These are phyloP conservation scores for Phaeosphaeriaceae sp. DNA, from an alignment of 2,329 filamentous ascomycete genomes.

Conservation along the genomic window DNA sequence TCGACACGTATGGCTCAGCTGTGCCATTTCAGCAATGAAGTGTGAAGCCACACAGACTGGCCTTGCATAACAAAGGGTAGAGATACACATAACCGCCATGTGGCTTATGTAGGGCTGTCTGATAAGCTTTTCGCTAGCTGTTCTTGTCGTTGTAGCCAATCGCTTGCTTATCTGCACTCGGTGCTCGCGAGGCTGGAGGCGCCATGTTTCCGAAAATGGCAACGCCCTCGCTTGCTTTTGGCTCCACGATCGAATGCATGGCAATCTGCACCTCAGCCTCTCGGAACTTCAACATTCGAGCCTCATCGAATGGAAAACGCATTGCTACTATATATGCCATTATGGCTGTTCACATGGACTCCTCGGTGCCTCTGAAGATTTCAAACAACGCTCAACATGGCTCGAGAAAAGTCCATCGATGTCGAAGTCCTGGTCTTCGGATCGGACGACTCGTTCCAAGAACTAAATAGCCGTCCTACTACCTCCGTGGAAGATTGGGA, in stretches of 20 bases:
- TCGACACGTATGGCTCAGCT: slow-evolving; percentile 1
- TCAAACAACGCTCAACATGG: neutral
- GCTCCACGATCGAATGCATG: neutral
- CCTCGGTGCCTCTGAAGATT: neutral
- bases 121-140: slow-evolving; percentile 1
- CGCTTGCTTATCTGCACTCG: neutral
- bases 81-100: slow-evolving; percentile 4
- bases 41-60: neutral
- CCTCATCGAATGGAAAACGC: neutral
- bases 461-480: neutral
- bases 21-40: neutral
- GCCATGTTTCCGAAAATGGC: neutral
- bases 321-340: neutral
- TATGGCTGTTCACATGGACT: neutral
- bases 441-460: neutral
- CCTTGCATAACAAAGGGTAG: neutral
- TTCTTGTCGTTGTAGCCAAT: neutral
- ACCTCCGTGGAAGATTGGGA: slow-evolving; percentile 7
- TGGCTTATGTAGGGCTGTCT: neutral
- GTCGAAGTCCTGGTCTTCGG: slow-evolving; percentile 6
- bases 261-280: neutral
- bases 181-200: neutral
- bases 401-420: neutral
- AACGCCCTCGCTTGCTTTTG: neutral
- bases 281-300: neutral